phyloP scores from a whole-genome alignment of 2,329 filamentous ascomycete species.

The Paracoccidioides brasiliensis region DNA sequence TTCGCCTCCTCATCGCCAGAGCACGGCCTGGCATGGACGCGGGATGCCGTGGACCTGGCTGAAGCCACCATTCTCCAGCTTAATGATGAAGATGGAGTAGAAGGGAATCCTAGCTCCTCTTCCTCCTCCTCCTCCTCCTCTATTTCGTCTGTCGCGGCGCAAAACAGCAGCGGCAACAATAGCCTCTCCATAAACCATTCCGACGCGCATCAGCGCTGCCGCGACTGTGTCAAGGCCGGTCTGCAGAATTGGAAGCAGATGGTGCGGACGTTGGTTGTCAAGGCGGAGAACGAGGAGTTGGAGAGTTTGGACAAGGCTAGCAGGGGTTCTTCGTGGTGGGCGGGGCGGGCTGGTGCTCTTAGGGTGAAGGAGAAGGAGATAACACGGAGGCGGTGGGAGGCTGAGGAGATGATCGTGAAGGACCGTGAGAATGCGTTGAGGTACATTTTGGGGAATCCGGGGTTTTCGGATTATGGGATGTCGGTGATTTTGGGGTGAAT shows the following conservation, averaged over 20 bases:
- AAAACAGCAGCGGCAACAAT: not conserved
- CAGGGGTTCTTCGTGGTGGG: conserved; percentile 25
- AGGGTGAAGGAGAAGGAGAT: conserved; percentile 17
- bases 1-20: conserved; percentile 55
- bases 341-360: conserved; percentile 18
- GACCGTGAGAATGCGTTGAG: conserved; percentile 21
- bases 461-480: conserved; percentile 4
- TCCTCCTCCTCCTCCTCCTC: not conserved
- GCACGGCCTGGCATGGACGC: conserved; percentile 75
- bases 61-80: conserved; percentile 46
- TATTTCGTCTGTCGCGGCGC: not conserved
- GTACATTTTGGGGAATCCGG: conserved; percentile 3
- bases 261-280: conserved; percentile 50
- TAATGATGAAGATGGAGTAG: conserved; percentile 15
- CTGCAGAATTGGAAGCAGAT: conserved; percentile 75
- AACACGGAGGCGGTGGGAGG: conserved; percentile 27
- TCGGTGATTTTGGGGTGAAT: not conserved
- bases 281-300: conserved; percentile 24
- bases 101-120: conserved; percentile 4
- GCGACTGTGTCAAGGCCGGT: conserved; percentile 62
- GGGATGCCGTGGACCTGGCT: conserved; percentile 70
- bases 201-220: conserved; percentile 50
- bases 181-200: conserved; percentile 12
- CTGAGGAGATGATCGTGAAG: conserved; percentile 27
- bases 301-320: conserved; percentile 23